phyloP scores from a whole-genome alignment of 2,329 filamentous ascomycete species.

The Pyrenophora seminiperda region DNA sequence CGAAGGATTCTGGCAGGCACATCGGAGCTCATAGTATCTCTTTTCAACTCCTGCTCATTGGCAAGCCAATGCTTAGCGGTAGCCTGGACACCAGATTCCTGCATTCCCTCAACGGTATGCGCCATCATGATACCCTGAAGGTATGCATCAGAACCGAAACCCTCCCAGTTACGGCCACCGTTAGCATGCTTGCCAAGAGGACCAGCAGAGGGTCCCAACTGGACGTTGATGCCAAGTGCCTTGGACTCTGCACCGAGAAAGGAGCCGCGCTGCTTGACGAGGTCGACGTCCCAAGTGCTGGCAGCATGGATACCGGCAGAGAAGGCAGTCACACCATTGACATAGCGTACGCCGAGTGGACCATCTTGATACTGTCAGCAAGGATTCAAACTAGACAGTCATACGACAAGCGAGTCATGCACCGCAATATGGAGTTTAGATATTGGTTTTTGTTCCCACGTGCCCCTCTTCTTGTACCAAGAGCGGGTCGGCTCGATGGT shows the following conservation, averaged over 20 bases:
- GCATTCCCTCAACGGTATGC: slow-evolving; percentile 53
- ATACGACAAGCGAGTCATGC: too few relatives aligned
- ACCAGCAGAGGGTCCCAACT: slow-evolving; percentile 52
- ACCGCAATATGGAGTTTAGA: too few relatives aligned
- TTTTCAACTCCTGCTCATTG: slow-evolving; percentile 70
- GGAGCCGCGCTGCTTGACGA: slow-evolving; percentile 43
- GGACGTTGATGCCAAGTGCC: slow-evolving; percentile 50
- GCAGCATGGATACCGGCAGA: slow-evolving; percentile 48
- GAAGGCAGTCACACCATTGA: slow-evolving; percentile 47
- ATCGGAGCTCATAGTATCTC: slow-evolving; percentile 57
- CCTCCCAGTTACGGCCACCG: slow-evolving; percentile 57
- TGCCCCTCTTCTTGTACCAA: not conserved
- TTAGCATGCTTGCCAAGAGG: slow-evolving; percentile 46
- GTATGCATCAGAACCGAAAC: slow-evolving; percentile 57
- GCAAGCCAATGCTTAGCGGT: slow-evolving; percentile 58
- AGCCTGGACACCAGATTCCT: slow-evolving; percentile 52
- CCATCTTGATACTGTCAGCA: slow-evolving; percentile 38
- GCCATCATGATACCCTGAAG: slow-evolving; percentile 52
- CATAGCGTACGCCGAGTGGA: slow-evolving; percentile 48
- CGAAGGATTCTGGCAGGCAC: slow-evolving; percentile 76
- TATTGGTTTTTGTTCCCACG: too few relatives aligned
- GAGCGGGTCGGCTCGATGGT: not conserved
- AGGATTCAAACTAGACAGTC: not conserved
- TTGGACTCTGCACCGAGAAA: slow-evolving; percentile 50
- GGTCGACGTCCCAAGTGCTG: slow-evolving; percentile 46